Evolutionary conservation across 306 rosid genomes (phyloP).

Genomic region (Potentilla sterilis): DNA sequence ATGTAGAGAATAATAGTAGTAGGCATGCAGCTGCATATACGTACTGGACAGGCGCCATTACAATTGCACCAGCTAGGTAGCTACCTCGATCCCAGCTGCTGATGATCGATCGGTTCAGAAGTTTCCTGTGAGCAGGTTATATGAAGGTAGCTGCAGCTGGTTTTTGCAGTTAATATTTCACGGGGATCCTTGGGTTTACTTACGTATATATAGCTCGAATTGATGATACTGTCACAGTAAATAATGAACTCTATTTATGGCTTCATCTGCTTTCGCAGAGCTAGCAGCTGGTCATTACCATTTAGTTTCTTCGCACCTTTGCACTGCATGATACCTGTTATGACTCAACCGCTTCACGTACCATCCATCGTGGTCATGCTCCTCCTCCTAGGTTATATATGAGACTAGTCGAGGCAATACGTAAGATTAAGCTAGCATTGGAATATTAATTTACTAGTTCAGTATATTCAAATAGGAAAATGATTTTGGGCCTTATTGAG

Average conservation of each 20-base stretch:
- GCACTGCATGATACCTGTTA: neutral
- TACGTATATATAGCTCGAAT: neutral
- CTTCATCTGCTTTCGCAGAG: neutral
- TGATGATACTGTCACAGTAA: neutral
- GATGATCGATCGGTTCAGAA: slow-evolving; percentile 14
- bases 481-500: no score
- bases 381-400: neutral
- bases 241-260: neutral
- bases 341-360: neutral
- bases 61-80: neutral
- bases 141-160: slow-evolving; percentile 7
- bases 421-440: no score
- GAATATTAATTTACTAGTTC: no score
- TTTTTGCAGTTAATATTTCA: slow-evolving; percentile 37
- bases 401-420: neutral
- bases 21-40: neutral
- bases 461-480: no score
- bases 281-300: neutral
- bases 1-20: neutral
- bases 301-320: neutral
- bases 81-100: neutral
- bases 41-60: neutral
- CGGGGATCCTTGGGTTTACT: slow-evolving; percentile 29
- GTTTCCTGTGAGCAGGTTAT: slow-evolving; percentile 36
- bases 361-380: neutral